A percentile compares a stretch with the other conserved stretches of the same genome.
These are phyloP conservation scores for Dacryopinax spathularia DNA, from an alignment of 768 basidiomycete genomes.

Conservation along the genomic window DNA sequence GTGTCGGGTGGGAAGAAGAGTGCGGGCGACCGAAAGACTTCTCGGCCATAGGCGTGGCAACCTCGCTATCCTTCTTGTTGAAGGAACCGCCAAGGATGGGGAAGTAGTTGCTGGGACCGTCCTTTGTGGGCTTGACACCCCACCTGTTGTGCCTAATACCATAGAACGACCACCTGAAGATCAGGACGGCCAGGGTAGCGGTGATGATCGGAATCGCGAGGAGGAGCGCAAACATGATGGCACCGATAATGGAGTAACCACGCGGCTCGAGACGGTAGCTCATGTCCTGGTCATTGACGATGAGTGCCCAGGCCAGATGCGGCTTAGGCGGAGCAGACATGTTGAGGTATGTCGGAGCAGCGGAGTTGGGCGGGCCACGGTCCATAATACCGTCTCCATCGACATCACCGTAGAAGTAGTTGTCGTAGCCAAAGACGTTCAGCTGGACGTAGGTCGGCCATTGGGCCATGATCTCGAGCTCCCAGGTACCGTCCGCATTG, in stretches of 20 bases:
- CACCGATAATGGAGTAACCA: slow-evolving; percentile 65
- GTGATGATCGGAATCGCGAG: slow-evolving; percentile 73
- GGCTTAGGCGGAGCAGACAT: slow-evolving; percentile 81
- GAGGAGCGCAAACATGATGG: slow-evolving; percentile 76
- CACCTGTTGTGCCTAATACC: slow-evolving; percentile 89
- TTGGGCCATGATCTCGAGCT: slow-evolving; percentile 72
- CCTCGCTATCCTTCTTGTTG: slow-evolving; percentile 54
- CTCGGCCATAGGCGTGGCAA: slow-evolving; percentile 44
- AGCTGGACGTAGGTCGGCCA: slow-evolving; percentile 87
- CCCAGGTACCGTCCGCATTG: slow-evolving; percentile 54
- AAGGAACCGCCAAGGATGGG: slow-evolving; percentile 57
- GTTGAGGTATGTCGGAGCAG: slow-evolving; percentile 77
- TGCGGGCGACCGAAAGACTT: slow-evolving; percentile 47
- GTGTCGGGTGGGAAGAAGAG: slow-evolving; percentile 36
- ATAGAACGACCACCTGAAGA: slow-evolving; percentile 96
- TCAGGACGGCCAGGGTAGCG: slow-evolving; percentile 59
- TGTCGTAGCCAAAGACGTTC: slow-evolving; percentile 81
- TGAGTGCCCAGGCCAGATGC: slow-evolving; percentile 73
- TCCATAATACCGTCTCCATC: slow-evolving; percentile 82
- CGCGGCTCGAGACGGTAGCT: slow-evolving; percentile 69
- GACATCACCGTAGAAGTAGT: slow-evolving; percentile 83
- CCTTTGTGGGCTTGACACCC: slow-evolving; percentile 57
- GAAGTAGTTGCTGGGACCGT: slow-evolving; percentile 64
- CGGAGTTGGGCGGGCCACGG: slow-evolving; percentile 72
- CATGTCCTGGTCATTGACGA: slow-evolving; percentile 63